Evolutionary conservation across 192 early-diverging fungal species (phyloP), one percentile per base, ranked within the genome.

Genomic region (Paraglomus occultum): DNA sequence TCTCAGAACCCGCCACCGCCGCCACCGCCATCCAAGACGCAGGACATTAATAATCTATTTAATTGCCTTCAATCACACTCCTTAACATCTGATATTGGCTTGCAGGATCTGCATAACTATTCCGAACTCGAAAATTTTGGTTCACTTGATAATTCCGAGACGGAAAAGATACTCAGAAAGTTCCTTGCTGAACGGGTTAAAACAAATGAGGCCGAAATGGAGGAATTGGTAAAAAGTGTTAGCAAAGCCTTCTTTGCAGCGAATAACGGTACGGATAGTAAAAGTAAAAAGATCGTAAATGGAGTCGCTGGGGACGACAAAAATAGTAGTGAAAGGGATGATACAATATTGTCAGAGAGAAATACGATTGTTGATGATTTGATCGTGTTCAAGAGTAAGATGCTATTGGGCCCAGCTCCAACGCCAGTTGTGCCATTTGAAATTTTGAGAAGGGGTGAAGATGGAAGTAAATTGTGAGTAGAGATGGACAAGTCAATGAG

Each of bases 341-440:
- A 76, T 39, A 58, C 67, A 43, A 59, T 61, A 65, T 62, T 80
- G 14, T 71, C 70, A n/a, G 50, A 63, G 8, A 77, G 71, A 6
- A 82, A 74, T 31, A 55, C 67, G 18, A 17, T 79, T 17, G 60
- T 87, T 42, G 51, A 75, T 8, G 77, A 86, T 67, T 43, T 78
- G 11, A 70, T 76, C 17, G 12, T 55, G 11, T 85, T 83, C 72
- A 87, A 87, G 59, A 67, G 69, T 31, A 62, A 70, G 22, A 71
- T 81, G 46, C 52, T 75, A 23, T 50, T 84, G 4, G 79, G 79
- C 14, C 51, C 75, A 38, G 80, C 79, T 14, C 71, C 78, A 62
- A 38, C 73, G 5, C 80, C 84, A 2, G 65, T 74, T 23, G 60
- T 74, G 23, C 15, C 20, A 31, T 55, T 65, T 48, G 55, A 54